phyloP scores from a whole-genome alignment of 1,139 yeast genomes.

The Sugiyamaella novakii region DNA sequence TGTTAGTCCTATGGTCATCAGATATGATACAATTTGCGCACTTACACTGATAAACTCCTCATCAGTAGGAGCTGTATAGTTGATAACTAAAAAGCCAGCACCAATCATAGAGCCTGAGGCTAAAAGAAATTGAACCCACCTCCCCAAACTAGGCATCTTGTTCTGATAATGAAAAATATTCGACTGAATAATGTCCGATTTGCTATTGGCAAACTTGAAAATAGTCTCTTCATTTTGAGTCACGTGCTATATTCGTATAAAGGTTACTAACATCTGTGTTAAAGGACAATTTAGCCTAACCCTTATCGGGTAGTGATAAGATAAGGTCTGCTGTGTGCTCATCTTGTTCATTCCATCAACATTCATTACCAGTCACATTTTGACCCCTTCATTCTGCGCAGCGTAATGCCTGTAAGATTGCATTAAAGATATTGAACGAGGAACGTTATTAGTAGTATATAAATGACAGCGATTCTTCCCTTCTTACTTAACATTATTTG shows the following conservation, averaged over 20 bases:
- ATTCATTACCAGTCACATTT: too few relatives aligned
- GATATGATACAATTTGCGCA: neutral
- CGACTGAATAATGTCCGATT: conserved; percentile 6
- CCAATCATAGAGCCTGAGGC: conserved; percentile 66
- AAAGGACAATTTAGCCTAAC: too few relatives aligned
- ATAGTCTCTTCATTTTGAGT: too few relatives aligned
- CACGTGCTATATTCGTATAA: neutral
- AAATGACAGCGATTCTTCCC: too few relatives aligned
- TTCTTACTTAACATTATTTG: too few relatives aligned
- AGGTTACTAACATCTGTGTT: too few relatives aligned
- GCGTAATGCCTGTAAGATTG: too few relatives aligned
- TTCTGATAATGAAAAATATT: neutral
- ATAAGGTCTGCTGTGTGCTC: too few relatives aligned
- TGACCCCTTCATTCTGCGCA: too few relatives aligned
- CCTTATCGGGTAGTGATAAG: neutral
- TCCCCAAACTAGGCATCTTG: conserved; percentile 37
- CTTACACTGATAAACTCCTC: conserved; percentile 64
- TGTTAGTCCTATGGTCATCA: conserved; percentile 1
- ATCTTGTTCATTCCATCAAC: too few relatives aligned
- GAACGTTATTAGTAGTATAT: too few relatives aligned
- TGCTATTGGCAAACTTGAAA: conserved; percentile 4
- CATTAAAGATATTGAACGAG: too few relatives aligned
- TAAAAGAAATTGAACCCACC: conserved; percentile 61
- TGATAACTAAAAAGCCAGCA: conserved; percentile 64
- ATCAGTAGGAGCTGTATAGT: conserved; percentile 79